Evolutionary conservation across 305 asterid genomes (phyloP).

Genomic region (Fraxinus velutina): DNA sequence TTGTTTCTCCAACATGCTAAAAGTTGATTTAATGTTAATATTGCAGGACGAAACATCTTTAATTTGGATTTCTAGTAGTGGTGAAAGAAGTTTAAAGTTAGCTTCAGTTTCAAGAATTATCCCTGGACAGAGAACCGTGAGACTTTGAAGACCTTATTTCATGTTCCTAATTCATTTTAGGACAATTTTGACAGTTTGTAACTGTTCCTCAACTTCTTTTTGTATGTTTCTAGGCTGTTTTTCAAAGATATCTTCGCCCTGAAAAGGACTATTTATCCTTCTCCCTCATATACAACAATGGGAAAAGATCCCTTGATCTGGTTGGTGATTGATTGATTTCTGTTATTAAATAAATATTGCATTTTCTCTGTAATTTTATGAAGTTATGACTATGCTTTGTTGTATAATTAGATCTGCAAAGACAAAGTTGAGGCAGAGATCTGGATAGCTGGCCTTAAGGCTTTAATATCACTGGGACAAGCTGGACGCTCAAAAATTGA

Average conservation of each 20-base stretch:
- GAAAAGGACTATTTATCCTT: slow-evolving; percentile 90
- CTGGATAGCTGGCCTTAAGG: slow-evolving; percentile 86
- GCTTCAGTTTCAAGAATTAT: slow-evolving; percentile 73
- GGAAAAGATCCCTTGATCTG: slow-evolving; percentile 96
- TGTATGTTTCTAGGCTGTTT: slow-evolving; percentile 67
- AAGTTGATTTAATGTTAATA: slow-evolving; percentile 11
- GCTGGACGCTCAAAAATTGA: slow-evolving; percentile 95
- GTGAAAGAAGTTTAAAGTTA: slow-evolving; percentile 79
- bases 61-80: slow-evolving; percentile 86
- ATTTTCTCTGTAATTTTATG: slow-evolving; percentile 19
- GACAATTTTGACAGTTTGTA: slow-evolving; percentile 9
- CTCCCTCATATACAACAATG: slow-evolving; percentile 85
- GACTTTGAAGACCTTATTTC: slow-evolving; percentile 29
- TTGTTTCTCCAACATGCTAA: slow-evolving; percentile 15
- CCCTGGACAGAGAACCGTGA: slow-evolving; percentile 97
- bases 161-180: slow-evolving; percentile 11
- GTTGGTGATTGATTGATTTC: slow-evolving; percentile 43
- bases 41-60: slow-evolving; percentile 76
- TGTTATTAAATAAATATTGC: not conserved
- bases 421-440: slow-evolving; percentile 93
- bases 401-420: slow-evolving; percentile 69
- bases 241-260: slow-evolving; percentile 79
- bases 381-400: slow-evolving; percentile 13
- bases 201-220: not conserved
- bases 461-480: slow-evolving; percentile 76